Conservation (phyloP, 2,329 filamentous ascomycete genomes). For the Cladobotryum protrusum region DNA sequence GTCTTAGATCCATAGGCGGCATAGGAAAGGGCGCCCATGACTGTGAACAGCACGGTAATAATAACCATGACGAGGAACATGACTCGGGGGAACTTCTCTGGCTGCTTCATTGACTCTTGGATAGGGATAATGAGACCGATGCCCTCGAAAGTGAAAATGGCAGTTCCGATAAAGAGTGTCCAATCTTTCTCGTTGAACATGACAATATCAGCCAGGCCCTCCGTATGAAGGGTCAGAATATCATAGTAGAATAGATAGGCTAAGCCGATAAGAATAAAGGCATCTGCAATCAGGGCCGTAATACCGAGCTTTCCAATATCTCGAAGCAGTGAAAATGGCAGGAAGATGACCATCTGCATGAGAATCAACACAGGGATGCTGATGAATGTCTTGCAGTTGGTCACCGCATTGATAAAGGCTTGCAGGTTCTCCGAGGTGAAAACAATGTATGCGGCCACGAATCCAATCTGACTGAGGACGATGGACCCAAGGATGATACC, state of each 20-base stretch:
- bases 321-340: constrained; percentile 86
- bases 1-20: constrained; percentile 93
- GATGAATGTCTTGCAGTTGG: constrained; percentile 77
- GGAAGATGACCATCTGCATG: constrained; percentile 91
- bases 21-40: constrained; percentile 89
- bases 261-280: constrained; percentile 87
- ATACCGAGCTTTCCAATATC: constrained; percentile 98
- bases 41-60: constrained; percentile 84
- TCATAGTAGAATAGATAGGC: constrained; percentile 97
- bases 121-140: constrained; percentile 97
- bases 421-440: constrained; percentile 95
- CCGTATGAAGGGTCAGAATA: constrained; percentile 68
- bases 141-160: constrained; percentile 98
- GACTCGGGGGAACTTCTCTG: constrained; percentile 82
- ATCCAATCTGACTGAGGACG: constrained; percentile 91
- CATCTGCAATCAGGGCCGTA: constrained; percentile 86
- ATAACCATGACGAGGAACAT: constrained; percentile 89
- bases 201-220: constrained; percentile 78
- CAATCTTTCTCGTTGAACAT: constrained; percentile 87
- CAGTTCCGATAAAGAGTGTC: constrained; percentile 97
- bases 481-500: constrained; percentile 84
- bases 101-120: constrained; percentile 92
- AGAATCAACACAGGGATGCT: constrained; percentile 86
- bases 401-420: constrained; percentile 88
- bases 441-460: constrained; percentile 91